phyloP scores from a whole-genome alignment of 352 stramenopile genomes.

The Pythium aquatile region DNA sequence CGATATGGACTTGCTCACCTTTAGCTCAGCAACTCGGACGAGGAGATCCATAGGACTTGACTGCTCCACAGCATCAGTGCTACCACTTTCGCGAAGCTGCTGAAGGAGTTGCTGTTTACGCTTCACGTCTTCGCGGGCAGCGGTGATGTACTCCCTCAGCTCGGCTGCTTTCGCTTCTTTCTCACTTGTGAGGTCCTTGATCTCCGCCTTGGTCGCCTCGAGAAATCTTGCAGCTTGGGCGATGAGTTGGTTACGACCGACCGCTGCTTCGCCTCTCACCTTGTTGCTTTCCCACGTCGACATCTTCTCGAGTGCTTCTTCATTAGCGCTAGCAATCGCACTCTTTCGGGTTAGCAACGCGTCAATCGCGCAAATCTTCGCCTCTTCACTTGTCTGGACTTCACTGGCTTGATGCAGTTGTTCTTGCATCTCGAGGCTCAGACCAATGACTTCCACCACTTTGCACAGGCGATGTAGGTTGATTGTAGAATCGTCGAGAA shows the following conservation, averaged over 20 bases:
- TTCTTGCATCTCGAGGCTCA: slow-evolving; percentile 52
- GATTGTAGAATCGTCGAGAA: slow-evolving; percentile 21
- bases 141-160: slow-evolving; percentile 3
- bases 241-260: neutral
- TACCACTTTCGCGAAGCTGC: slow-evolving; percentile 35
- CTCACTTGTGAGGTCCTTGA: neutral
- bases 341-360: slow-evolving; percentile 22
- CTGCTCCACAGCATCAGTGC: slow-evolving; percentile 13
- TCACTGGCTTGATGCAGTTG: slow-evolving; percentile 27
- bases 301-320: slow-evolving; percentile 47
- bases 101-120: slow-evolving; percentile 37
- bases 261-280: neutral
- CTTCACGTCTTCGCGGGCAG: slow-evolving; percentile 34
- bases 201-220: slow-evolving; percentile 1
- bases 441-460: slow-evolving; percentile 54
- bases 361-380: slow-evolving; percentile 35
- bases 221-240: neutral
- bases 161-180: neutral
- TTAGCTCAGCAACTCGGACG: slow-evolving; percentile 46
- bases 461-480: slow-evolving; percentile 41
- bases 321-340: slow-evolving; percentile 31
- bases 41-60: slow-evolving; percentile 50
- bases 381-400: slow-evolving; percentile 24
- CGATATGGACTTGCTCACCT: slow-evolving; percentile 31
- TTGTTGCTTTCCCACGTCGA: slow-evolving; percentile 26